Evolutionary conservation across 176 grass and related monocot genomes (phyloP), one percentile per base, ranked within the genome.

Genomic region (Juncus effusus): DNA sequence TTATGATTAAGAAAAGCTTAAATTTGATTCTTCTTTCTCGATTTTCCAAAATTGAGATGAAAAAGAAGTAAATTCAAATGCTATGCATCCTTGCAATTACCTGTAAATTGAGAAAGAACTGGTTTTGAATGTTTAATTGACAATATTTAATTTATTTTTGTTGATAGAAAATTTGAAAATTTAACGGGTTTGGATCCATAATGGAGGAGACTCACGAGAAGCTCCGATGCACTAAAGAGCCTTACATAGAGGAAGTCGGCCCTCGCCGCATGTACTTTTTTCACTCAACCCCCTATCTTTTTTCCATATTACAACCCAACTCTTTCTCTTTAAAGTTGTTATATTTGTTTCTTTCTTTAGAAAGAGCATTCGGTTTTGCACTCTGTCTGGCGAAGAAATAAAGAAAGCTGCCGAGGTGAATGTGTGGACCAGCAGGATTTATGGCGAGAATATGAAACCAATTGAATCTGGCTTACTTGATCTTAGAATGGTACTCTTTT

Each of bases 211-310:
- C 19, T 28, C 19, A 28, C 19, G 79, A 81, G 81, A 96, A 76
- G 76, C 82, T 97, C 51, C 75, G 93, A 13, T 97, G 88, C 82
- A 97, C 80, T 6, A 97, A 97, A 82, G 93, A 97, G 58, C 88
- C 82, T 60, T 97, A 82, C 61, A 67, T 92, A 10, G 93, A 97
- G 80, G 80, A 86, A 4, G 80, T 63, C 36, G 82, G 85, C 74
- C 65, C 77, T 50, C 74, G 40, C 16, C 82, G 77, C 74, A 84
- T 97, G 93, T 97, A 85, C 59, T 60, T 16, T 62, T 36, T 12
- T 7, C 0, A 4, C 8, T 51, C 50, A 10, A 52, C 35, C 14
- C 38, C 45, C 4, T 10, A 49, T 50, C 8, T 13, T 13, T 19
- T 2, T 7, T 8, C 2, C 2, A 16, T 10, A 42, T 40, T 69